Base-by-base conservation (phyloP, 352 stramenopile genomes). In the Halophytophthora polymorphica region DNA sequence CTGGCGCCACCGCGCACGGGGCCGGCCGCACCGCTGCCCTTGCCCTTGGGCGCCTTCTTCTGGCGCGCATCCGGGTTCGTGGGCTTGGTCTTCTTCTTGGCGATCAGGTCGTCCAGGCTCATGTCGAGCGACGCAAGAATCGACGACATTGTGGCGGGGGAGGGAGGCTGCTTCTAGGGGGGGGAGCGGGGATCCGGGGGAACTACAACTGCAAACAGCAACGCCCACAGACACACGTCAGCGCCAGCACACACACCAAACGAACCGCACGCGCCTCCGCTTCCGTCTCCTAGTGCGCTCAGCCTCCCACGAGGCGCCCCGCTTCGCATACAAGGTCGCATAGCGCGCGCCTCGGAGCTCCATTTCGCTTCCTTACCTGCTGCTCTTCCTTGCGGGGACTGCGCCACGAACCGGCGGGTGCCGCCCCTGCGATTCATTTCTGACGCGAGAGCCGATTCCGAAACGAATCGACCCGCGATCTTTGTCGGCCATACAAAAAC, bases 61-160 rank as follows among this genome's bases (percentile, higher is more conserved):
- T 72, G 71, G 18, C 80, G 77, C 53, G 74, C 74, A 33, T 77
- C 68, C 48, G 61, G 56, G 53, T 73, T 81, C 12, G 46, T 61
- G 39, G 67, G 55, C 50, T 76, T 79, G 47, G 63, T 69, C 66
- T 91, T 91, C 64, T 88, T 88, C 55, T 75, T 74, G 31, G 71
- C 66, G 56, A 92, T 92, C 50, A 92, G 59, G 61, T 92, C 81
- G 56, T 92, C 81, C 47, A 92, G 65, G 60, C 78, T 89, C 81
- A 92, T 92, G 61, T 92, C 81, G 33, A 92, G 72, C 40, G 81
- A 89, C 8, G 76, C 76, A 40, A 92, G 66, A 61, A 92, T 87
- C 21, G 78, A 89, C 59, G 81, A 92, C 76, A 87, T 85, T 35
- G 53, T 71, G 49, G 25, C 46, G 48, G 48, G 40, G n/a, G 28